These are phyloP conservation scores for Aaosphaeria arxii DNA, from an alignment of 2,329 filamentous ascomycete genomes.

Conservation along the genomic window DNA sequence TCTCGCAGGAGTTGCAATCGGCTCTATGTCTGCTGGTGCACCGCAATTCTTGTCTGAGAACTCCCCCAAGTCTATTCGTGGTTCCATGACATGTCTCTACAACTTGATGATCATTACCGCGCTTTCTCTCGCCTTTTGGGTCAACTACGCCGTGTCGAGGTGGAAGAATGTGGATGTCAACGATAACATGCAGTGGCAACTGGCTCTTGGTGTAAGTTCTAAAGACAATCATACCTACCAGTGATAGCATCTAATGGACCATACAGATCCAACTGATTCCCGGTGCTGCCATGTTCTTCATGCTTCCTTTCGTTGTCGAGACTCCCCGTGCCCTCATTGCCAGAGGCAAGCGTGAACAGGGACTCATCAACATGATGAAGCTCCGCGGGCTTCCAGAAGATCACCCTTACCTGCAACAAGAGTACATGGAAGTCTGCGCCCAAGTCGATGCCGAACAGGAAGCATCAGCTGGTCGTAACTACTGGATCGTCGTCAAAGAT, in stretches of 20 bases:
- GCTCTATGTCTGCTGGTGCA: constrained; percentile 19
- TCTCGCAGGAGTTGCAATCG: constrained; percentile 33
- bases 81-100: constrained; percentile 41
- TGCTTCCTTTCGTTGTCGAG: constrained; percentile 36
- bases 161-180: constrained; percentile 14
- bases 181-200: constrained; percentile 36
- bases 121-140: constrained; percentile 34
- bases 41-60: constrained; percentile 44
- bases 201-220: constrained; percentile 23
- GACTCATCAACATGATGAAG: constrained; percentile 35
- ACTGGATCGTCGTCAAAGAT: constrained; percentile 35
- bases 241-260: not conserved
- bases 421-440: constrained; percentile 38
- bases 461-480: constrained; percentile 22
- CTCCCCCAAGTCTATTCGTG: constrained; percentile 40
- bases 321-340: constrained; percentile 37
- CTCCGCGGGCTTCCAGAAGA: constrained; percentile 39
- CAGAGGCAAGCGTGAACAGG: constrained; percentile 32
- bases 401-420: constrained; percentile 31
- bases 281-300: constrained; percentile 33
- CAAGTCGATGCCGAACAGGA: constrained; percentile 34
- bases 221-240: too few relatives aligned
- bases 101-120: constrained; percentile 41
- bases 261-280: constrained; percentile 37
- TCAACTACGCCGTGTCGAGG: constrained; percentile 24